Evolutionary conservation across 2,329 filamentous ascomycete genomes (phyloP), one percentile per base, ranked within the genome.

Genomic region (Exophiala oligosperma): DNA sequence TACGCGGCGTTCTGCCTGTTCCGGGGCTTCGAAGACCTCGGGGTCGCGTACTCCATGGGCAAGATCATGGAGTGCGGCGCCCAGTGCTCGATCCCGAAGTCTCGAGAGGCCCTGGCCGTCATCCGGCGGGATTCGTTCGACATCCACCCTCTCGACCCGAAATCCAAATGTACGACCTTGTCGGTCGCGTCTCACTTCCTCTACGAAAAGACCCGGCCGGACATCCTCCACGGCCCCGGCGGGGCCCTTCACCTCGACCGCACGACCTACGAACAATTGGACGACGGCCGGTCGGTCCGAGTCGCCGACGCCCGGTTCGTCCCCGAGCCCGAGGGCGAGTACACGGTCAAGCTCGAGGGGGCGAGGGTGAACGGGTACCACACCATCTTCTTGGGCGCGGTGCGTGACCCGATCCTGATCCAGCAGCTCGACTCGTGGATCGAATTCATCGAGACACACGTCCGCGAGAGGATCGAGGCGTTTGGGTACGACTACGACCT

Each of bases 201-300:
- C 21, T 83, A 83, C 52, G 81, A 83, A 69, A 83, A 83, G 55
- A 72, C 73, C 0, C 66, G 80, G 9, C 80, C 81, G 0, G 80
- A 83, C 62, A 63, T 78, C 1, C 63, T 82, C 1, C 58, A 69
- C 2, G 81, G 81, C 0, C 81, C 81, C 0, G 81, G 1, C 1
- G 81, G 81, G 0, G 66, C 69, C 11, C 69, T 83, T 0, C 70
- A 80, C 47, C 66, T 83, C 0, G 69, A 68, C 0, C 43, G 66
- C 0, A 69, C 79, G 2, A 71, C 61, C 2, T 81, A 79, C 59
- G 69, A 76, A 57, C 74, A 79, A 62, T 61, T 78, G 4, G 40
- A n/a, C 5, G 62, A 66, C 1, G 74, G 74, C 0, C 64, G 71
- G 7, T 76, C 74, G 1, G 72, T 76, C 4, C 70, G 75, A 4